Evolutionary conservation across 2,329 filamentous ascomycete genomes (phyloP), one percentile per base, ranked within the genome.

Genomic region (Cladobotryum protrusum): DNA sequence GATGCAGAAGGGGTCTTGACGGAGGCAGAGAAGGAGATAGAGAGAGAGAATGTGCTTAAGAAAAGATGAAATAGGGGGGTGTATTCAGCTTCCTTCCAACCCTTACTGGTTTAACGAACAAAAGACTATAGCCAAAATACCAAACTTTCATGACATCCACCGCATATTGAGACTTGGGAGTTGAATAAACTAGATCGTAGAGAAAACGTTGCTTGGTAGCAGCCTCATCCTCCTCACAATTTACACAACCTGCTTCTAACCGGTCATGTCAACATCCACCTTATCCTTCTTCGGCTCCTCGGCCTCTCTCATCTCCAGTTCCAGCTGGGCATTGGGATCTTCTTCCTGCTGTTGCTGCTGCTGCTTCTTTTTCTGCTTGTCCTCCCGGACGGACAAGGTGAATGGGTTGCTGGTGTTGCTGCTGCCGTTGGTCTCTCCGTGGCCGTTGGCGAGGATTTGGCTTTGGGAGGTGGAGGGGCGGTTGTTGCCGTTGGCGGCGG

Each of bases 261-360:
- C 78, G 32, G 69, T 72, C 82, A 86, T 86, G 47, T 78, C 69
- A 32, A 85, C 77, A 60, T 85, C 81, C 8, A 64, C 70, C 53
- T 79, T 75, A 6, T 63, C 60, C 52, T 79, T 74, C 7, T 64
- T 60, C n/a, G 59, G 62, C 32, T 57, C 61, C 9, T 63, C 64
- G 15, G 71, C 71, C 54, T 78, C 75, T 49, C 73, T 70, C 63
- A 77, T 77, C 61, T 83, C 80, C 39, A 75, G 65, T 62, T 78
- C 72, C 53, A 83, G 64, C 63, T 81, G 79, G 43, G 74, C 72
- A 50, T 71, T 76, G 3, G 78, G 74, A 39, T 77, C 76, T 15
- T 69, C 67, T 12, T 29, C 13, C 29, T 18, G 45, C 14, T 49
- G 34, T 37, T 39, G 49, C 8, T 63, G 60, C 9, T 4, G 17